Evolutionary conservation across 371 early-diverging fungal genomes (phyloP), one percentile per base, ranked within the genome.

Genomic region (Lichtheimia corymbifera): DNA sequence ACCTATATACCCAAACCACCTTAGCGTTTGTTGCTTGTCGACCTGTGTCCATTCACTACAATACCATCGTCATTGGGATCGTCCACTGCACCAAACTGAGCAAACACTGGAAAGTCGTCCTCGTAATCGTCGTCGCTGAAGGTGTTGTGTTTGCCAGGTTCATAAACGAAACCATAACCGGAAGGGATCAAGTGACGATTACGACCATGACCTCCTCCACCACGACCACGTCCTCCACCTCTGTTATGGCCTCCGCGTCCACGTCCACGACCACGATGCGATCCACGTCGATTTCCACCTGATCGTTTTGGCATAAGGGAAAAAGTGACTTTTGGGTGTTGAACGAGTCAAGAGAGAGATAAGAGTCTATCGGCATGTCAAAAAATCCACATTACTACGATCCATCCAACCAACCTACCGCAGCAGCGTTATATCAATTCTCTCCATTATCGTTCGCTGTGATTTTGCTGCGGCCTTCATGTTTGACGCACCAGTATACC

Each of bases 41-140:
- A n/a, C 24, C 50, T 1, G 47, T 44, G 18, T 5, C 4, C 13
- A 27, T 27, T 27, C n/a, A 28, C 35, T 50, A 17, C 22, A 47
- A 42, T 44, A 17, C 50, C 42, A 50, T 61, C 58, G 20, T 45
- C 53, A 12, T 30, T 18, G 13, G 66, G 50, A 50, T 51, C 54
- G 20, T 54, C 59, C 7, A 61, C 62, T 18, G 52, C 52, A 54
- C 59, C 64, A 55, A 64, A 68, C 43, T 64, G 62, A 6, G 61
- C 68, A 61, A 52, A 64, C 5, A 64, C 51, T 12, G 45, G 62
- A 11, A 64, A 61, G 55, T 68, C 68, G 49, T 68, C 64, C 17
- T 44, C 42, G 0, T 52, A 24, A 59, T 59, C 61, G 51, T 42
- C 53, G 14, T 60, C 53, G 11, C 50, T 49, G 15, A 20, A 40